A percentile compares a stretch with the other conserved stretches of the same genome.
phyloP scores from a whole-genome alignment of 768 basidiomycete genomes.

The Boletus edulis region DNA sequence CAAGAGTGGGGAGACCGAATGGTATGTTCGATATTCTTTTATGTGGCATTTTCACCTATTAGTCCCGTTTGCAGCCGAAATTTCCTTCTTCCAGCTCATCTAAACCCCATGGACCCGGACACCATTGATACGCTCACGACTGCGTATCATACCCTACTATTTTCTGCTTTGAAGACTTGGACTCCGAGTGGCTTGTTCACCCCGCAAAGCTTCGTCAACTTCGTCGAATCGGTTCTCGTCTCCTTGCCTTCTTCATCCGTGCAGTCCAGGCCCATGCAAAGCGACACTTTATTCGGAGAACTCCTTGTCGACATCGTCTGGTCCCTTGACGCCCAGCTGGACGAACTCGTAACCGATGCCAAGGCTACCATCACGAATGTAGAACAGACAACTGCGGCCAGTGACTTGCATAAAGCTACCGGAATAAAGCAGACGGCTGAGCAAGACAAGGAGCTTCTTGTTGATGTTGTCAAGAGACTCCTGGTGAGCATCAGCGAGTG shows the following conservation, averaged over 20 bases:
- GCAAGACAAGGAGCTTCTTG: slow-evolving; percentile 60
- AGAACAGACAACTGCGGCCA: slow-evolving; percentile 22
- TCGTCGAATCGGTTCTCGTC: slow-evolving; percentile 60
- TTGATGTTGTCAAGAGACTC: slow-evolving; percentile 56
- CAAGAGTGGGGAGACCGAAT: slow-evolving; percentile 59
- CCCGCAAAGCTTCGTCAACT: slow-evolving; percentile 52
- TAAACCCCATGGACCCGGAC: slow-evolving; percentile 51
- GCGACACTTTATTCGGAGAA: slow-evolving; percentile 56
- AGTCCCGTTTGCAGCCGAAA: slow-evolving; percentile 46
- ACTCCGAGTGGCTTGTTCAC: slow-evolving; percentile 46
- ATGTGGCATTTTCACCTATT: slow-evolving; percentile 17
- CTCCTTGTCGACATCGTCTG: slow-evolving; percentile 77
- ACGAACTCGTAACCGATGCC: slow-evolving; percentile 62
- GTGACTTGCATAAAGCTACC: slow-evolving; percentile 33
- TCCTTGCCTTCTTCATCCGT: slow-evolving; percentile 66
- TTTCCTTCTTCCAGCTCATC: slow-evolving; percentile 58
- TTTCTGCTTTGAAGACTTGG: slow-evolving; percentile 58
- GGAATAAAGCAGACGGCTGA: slow-evolving; percentile 54
- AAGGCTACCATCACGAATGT: slow-evolving; percentile 39
- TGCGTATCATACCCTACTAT: slow-evolving; percentile 66
- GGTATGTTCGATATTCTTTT: slow-evolving; percentile 39
- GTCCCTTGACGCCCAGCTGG: slow-evolving; percentile 75
- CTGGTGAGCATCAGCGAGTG: slow-evolving; percentile 40
- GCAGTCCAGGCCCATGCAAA: slow-evolving; percentile 35
- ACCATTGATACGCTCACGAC: slow-evolving; percentile 59